Base-by-base conservation (phyloP, 768 basidiomycete species). In the Strobilomyces echinocephalus region DNA sequence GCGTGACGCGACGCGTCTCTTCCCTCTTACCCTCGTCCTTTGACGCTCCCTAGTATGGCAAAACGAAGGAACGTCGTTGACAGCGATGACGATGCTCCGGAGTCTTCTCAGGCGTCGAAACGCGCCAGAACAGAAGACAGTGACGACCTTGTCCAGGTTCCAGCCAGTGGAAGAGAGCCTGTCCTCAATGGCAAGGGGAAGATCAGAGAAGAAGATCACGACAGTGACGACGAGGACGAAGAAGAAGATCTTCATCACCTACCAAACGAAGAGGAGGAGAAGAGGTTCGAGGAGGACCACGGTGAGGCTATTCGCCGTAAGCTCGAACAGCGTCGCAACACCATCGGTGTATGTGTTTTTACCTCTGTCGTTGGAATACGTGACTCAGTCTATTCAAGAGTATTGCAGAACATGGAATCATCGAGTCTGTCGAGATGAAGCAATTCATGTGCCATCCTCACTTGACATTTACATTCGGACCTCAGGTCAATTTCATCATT, bases 371-470 rank as follows among this genome's bases (percentile, higher is more conserved):
- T 42, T 15, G n/a, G n/a, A 26, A 49, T 45, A 10, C n/a, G 20
- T 54, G 49, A 26, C 46, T 4, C n/a, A 52, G 0, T 45, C 15
- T 43, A 9, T 26, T 40, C 3, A 59, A 95, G 93, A 80, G 77
- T 14, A 76, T 90, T 43, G 90, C 94, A 6, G 87, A 95, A 47
- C 81, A 86, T 61, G 95, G 95, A 5, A 85, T 97, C 59, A 89
- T 97, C 55, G 87, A 91, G 61, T 77, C 79, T 33, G 80, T 97
- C 40, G 87, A 93, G 64, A 83, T 92, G 81, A 79, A 84, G 63
- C 87, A 97, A 65, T 98, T 98, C 73, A 95, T 98, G 94, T 97
- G 94, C 69, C 95, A 98, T 72, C 79, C 84, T 67, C 85, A 79
- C 69, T 76, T 94, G 42, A 84, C 79, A 1, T 91, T 97, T 70